Evolutionary conservation across 345 rosid species (phyloP).

Genomic region (Trapa bicornis): DNA sequence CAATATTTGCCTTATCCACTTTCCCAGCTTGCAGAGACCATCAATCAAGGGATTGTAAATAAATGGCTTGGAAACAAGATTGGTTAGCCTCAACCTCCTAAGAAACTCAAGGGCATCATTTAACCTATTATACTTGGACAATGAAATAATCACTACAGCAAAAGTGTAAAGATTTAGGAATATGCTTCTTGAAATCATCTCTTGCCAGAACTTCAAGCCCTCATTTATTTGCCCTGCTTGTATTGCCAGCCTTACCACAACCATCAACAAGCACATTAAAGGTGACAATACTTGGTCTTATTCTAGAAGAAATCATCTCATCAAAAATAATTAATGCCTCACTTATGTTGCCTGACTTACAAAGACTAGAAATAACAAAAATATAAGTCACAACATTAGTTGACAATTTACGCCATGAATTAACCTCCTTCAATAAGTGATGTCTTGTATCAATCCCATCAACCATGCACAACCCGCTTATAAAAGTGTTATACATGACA

Average conservation of each 20-base stretch:
- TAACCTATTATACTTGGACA: slow-evolving; percentile 64
- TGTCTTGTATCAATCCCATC: slow-evolving; percentile 41
- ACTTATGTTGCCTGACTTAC: slow-evolving; percentile 56
- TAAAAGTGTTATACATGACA: slow-evolving; percentile 62
- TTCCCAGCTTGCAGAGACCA: slow-evolving; percentile 85
- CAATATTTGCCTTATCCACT: slow-evolving; percentile 61
- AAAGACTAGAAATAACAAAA: slow-evolving; percentile 54
- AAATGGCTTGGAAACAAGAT: slow-evolving; percentile 48
- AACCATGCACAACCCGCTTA: slow-evolving; percentile 54
- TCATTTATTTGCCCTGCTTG: slow-evolving; percentile 44
- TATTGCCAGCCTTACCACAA: slow-evolving; percentile 55
- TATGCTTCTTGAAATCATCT: slow-evolving; percentile 41
- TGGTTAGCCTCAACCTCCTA: slow-evolving; percentile 35
- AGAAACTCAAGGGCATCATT: slow-evolving; percentile 63
- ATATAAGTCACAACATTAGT: slow-evolving; percentile 66
- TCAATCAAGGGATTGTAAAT: slow-evolving; percentile 87
- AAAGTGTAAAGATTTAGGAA: slow-evolving; percentile 61
- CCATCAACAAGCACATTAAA: slow-evolving; percentile 79
- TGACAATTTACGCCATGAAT: slow-evolving; percentile 19
- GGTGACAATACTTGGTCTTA: slow-evolving; percentile 44
- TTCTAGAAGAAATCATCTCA: slow-evolving; percentile 48
- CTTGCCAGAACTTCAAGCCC: slow-evolving; percentile 58
- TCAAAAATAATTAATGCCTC: slow-evolving; percentile 43
- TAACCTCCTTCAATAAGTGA: slow-evolving; percentile 36
- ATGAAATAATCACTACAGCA: slow-evolving; percentile 48